These are phyloP conservation scores for Cyclotella cryptica DNA, from an alignment of 108 stramenopile genomes.

Conservation along the genomic window DNA sequence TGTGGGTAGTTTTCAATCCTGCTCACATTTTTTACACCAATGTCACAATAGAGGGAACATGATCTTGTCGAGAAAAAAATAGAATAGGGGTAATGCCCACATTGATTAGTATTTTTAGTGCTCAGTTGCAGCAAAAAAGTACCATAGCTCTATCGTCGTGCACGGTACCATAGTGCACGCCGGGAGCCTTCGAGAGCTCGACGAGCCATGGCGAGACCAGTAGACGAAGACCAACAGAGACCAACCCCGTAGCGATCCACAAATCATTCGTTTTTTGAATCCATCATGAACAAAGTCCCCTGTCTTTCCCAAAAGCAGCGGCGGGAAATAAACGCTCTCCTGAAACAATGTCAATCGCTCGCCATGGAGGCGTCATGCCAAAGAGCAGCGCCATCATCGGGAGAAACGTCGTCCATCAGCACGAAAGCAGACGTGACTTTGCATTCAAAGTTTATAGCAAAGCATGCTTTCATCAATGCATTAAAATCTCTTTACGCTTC, in stretches of 20 bases:
- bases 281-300: not conserved
- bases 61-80: too few relatives aligned
- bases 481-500: not conserved
- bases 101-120: too few relatives aligned
- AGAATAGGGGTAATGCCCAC: too few relatives aligned
- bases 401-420: not conserved
- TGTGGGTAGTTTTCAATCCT: too few relatives aligned
- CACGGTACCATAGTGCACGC: too few relatives aligned
- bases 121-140: too few relatives aligned
- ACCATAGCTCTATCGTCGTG: too few relatives aligned
- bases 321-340: slow-evolving; percentile 11
- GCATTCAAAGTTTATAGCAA: not conserved
- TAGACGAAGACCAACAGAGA: not conserved
- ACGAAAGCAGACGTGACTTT: not conserved
- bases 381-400: not conserved
- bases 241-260: not conserved
- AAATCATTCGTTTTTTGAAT: not conserved
- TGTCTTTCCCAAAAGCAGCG: not conserved
- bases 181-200: too few relatives aligned
- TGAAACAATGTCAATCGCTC: slow-evolving; percentile 20
- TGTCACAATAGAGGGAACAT: too few relatives aligned
- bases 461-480: not conserved
- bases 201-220: too few relatives aligned
- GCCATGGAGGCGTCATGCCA: slow-evolving; percentile 6
- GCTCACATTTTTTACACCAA: too few relatives aligned